phyloP scores from a whole-genome alignment of 2,329 filamentous ascomycete species.

The Davidsoniella eucalypti region DNA sequence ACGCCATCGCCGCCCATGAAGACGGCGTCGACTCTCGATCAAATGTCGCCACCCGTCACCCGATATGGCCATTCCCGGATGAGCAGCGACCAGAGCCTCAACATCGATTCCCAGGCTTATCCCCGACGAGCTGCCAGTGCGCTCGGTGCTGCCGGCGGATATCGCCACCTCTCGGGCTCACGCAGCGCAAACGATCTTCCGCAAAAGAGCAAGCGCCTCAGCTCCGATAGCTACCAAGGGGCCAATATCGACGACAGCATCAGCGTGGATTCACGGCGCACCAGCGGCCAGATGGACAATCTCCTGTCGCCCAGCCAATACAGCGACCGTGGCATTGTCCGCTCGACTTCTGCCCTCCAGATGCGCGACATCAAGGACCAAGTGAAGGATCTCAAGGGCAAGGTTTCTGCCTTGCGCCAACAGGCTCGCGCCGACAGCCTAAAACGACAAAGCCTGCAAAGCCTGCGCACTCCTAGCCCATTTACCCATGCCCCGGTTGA shows the following conservation, averaged over 20 bases:
- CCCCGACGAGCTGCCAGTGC: conserved; percentile 48
- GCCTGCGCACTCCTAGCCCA: conserved; percentile 57
- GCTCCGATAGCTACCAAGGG: conserved; percentile 28
- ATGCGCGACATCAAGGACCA: conserved; percentile 64
- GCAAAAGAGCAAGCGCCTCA: conserved; percentile 15
- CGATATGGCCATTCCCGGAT: conserved; percentile 37
- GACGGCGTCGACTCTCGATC: conserved; percentile 17
- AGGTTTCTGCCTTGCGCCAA: conserved; percentile 64
- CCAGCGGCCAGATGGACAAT: conserved; percentile 3
- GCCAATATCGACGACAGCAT: conserved; percentile 33
- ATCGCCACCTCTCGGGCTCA: conserved; percentile 27
- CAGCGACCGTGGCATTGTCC: conserved; percentile 34
- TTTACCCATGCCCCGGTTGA: conserved; percentile 54
- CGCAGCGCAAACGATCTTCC: conserved; percentile 10
- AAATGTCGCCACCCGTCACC: conserved; percentile 15
- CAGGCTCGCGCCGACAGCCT: conserved; percentile 65
- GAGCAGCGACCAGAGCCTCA: conserved; percentile 36
- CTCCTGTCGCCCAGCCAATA: conserved; percentile 29
- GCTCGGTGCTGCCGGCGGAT: conserved; percentile 40
- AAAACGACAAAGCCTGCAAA: conserved; percentile 61
- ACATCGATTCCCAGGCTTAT: conserved; percentile 17
- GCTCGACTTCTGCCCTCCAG: conserved; percentile 57
- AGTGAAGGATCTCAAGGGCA: conserved; percentile 70
- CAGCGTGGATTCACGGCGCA: conserved; percentile 13
- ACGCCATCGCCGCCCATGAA: conserved; percentile 35